Conservation (phyloP, 75 land plant genomes). For the Picea glauca region DNA sequence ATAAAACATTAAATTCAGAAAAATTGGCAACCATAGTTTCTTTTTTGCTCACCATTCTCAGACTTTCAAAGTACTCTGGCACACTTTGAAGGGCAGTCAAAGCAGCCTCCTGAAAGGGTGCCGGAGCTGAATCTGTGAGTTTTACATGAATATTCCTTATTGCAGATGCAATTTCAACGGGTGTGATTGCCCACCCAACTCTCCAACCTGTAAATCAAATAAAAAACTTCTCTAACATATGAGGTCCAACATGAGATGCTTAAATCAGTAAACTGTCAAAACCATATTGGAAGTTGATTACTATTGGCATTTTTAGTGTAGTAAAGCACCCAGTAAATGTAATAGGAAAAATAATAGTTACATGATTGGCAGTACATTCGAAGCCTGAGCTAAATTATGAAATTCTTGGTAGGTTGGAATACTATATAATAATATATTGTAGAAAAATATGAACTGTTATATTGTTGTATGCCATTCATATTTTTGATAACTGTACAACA, state of each 20-base stretch:
- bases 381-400: background rate
- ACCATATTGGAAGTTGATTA: background rate
- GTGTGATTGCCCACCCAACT: constrained; percentile 97
- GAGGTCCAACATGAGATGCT: background rate
- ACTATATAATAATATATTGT: background rate
- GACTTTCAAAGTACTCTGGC: constrained; percentile 37
- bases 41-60: constrained; percentile 46
- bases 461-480: background rate
- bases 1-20: background rate
- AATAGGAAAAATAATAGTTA: background rate
- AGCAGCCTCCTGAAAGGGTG: constrained; percentile 96
- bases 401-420: background rate
- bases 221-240: background rate
- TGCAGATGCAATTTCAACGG: constrained; percentile 61
- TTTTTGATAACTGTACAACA: background rate
- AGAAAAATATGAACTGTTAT: background rate
- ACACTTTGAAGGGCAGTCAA: constrained; percentile 65
- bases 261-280: no score
- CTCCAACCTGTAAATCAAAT: constrained; percentile 71
- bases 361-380: background rate
- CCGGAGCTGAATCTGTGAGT: constrained; percentile 91
- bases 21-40: background rate
- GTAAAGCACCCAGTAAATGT: background rate
- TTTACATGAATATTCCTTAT: constrained; percentile 84
- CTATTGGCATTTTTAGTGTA: background rate